Evolutionary conservation across 1,284 basidiomycete species (phyloP).

Genomic region (Sanghuangporus baumii): DNA sequence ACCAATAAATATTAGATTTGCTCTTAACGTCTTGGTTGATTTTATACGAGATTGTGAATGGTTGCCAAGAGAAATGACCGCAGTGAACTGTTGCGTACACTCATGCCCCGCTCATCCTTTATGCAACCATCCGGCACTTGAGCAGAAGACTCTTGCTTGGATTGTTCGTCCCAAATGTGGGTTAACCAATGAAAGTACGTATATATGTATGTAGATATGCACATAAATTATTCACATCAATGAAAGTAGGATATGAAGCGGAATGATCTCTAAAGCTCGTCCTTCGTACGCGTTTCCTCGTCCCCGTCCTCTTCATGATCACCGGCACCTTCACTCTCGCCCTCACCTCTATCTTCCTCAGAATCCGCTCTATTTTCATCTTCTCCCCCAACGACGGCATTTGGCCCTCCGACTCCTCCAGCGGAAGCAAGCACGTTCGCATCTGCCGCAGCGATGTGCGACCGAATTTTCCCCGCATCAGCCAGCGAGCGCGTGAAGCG

Average conservation of each 20-base stretch:
- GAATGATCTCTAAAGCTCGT: slow-evolving; percentile 10
- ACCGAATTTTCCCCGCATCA: slow-evolving; percentile 58
- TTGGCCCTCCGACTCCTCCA: slow-evolving; percentile 18
- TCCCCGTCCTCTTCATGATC: neutral
- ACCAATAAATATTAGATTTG: neutral
- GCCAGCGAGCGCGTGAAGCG: slow-evolving; percentile 65
- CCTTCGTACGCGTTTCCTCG: slow-evolving; percentile 1
- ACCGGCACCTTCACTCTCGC: neutral
- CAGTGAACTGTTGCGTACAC: no score
- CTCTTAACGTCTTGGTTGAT: neutral
- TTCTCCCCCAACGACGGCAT: neutral
- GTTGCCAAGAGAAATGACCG: no score
- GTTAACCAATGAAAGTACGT: neutral
- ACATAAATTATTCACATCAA: neutral
- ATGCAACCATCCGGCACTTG: no score
- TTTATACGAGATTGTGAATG: no score
- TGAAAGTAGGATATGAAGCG: neutral
- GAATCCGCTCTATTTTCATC: neutral
- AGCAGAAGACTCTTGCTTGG: no score
- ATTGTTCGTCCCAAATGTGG: neutral
- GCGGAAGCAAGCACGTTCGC: slow-evolving; percentile 66
- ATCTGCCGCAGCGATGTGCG: slow-evolving; percentile 62
- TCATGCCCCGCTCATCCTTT: no score
- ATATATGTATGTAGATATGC: neutral
- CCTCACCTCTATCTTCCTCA: neutral